Conservation (phyloP, 148 eudicot species). For the Spergularia bocconei region DNA sequence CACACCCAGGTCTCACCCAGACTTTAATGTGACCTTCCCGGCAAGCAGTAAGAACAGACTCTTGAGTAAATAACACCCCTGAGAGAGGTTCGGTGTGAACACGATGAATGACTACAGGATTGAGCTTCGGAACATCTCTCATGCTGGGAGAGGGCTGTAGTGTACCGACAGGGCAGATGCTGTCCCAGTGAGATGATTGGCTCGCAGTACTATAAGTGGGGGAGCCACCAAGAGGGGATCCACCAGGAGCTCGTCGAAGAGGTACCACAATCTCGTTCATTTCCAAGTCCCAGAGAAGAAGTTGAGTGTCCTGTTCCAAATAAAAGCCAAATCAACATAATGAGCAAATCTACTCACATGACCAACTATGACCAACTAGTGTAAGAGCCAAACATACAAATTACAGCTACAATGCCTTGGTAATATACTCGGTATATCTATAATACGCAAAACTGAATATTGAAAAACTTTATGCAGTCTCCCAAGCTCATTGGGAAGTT, state of each 20-base stretch:
- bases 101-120: slow-evolving; percentile 69
- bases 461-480: not conserved
- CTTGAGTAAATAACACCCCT: slow-evolving; percentile 62
- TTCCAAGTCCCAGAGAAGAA: slow-evolving; percentile 81
- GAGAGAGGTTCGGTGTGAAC: slow-evolving; percentile 79
- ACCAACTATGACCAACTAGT: not conserved
- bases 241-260: slow-evolving; percentile 66
- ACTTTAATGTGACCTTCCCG: slow-evolving; percentile 84
- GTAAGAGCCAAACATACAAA: not conserved
- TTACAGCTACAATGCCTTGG: not conserved
- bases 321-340: slow-evolving; percentile 12
- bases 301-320: slow-evolving; percentile 65
- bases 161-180: slow-evolving; percentile 44
- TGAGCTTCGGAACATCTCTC: slow-evolving; percentile 78
- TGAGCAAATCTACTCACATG: not conserved
- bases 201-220: slow-evolving; percentile 74
- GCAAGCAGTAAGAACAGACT: slow-evolving; percentile 62
- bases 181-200: slow-evolving; percentile 82
- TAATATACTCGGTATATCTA: not conserved
- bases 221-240: slow-evolving; percentile 68
- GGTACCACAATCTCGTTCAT: slow-evolving; percentile 81
- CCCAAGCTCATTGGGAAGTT: too few species aligned
- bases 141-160: slow-evolving; percentile 79
- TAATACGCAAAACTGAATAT: not conserved
- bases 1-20: slow-evolving; percentile 64